Conservation (phyloP, 2,329 filamentous ascomycete species). For the Diplodia seriata region DNA sequence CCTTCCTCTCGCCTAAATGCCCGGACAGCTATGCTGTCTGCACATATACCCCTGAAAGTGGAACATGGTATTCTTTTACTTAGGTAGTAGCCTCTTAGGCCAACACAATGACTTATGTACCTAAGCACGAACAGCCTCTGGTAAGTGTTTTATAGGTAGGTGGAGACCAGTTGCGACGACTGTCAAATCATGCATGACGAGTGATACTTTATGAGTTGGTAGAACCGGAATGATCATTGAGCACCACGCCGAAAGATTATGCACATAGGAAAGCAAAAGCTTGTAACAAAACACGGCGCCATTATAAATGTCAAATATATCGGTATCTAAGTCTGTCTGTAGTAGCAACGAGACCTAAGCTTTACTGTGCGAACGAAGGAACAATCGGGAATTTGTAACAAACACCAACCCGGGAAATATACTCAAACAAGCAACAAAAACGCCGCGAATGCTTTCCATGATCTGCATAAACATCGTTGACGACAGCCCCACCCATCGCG, state of each 20-base stretch:
- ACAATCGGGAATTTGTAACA: neutral
- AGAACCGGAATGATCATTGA: neutral
- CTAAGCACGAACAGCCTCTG: neutral
- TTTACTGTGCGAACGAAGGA: neutral
- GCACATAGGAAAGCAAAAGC: neutral
- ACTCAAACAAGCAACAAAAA: neutral
- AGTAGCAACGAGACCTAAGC: neutral
- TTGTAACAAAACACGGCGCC: neutral
- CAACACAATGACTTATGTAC: neutral
- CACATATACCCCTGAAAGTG: neutral
- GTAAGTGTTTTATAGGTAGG: neutral
- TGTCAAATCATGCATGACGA: neutral
- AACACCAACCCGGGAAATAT: neutral
- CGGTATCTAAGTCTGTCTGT: neutral
- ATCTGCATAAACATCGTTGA: constrained; percentile 24
- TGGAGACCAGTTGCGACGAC: neutral
- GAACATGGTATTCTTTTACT: neutral
- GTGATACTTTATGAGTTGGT: neutral
- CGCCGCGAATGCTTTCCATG: constrained; percentile 16
- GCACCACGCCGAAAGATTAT: neutral
- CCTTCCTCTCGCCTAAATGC: neutral
- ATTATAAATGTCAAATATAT: neutral
- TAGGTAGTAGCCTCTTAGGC: neutral
- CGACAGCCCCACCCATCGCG: constrained; percentile 4
- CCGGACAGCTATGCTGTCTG: neutral